Base-by-base conservation (phyloP, 2,329 filamentous ascomycete species). In the Paracorniculantispora psalliotae region DNA sequence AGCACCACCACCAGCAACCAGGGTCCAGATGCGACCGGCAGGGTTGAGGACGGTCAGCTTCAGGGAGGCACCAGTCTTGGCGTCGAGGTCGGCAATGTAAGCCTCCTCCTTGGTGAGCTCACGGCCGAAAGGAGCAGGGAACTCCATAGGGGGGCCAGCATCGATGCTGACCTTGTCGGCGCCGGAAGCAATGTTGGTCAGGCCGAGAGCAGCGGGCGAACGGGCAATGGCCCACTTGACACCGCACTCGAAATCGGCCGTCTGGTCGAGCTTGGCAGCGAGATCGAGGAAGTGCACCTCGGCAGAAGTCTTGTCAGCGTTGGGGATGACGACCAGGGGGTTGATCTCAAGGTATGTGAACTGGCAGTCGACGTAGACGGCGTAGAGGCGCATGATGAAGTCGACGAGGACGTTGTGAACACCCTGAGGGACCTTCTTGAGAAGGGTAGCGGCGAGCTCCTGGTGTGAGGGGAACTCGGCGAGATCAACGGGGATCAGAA, bases 291-390 rank as follows among this genome's bases (percentile, higher is more conserved):
- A 99, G 85, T 97, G 86, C 57, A 99, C 94, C 44, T 92, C 89
- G 60, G 94, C 94, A 61, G 92, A 96, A 67, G 93, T 97, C 73
- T 85, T 89, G 69, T 92, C 87, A 66, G 85, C 88, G 77, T 97
- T 97, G 76, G 94, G 94, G 70, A 99, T 93, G 74, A 97, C 94
- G 63, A 99, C 94, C 65, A 99, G 82, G 68, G 94, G 94, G 87
- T 99, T 99, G 84, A 99, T 99, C 80, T 99, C 94, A 69, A 99
- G 91, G 82, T 99, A 99, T 72, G 94, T 97, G 86, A 99, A 99
- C 79, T 99, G 94, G 86, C 91, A 96, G 83, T 99, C 94, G 65
- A 97, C 94, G 73, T 97, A 99, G 80, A 99, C 94, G 69, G 93
- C 94, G 75, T 99, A 99, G 67, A 99, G 84, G 70, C 94, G 88